A percentile compares a stretch with the other conserved stretches of the same genome.
These are phyloP conservation scores for Mycothermus thermophilus DNA, from an alignment of 495 filamentous ascomycete species.

Conservation along the genomic window DNA sequence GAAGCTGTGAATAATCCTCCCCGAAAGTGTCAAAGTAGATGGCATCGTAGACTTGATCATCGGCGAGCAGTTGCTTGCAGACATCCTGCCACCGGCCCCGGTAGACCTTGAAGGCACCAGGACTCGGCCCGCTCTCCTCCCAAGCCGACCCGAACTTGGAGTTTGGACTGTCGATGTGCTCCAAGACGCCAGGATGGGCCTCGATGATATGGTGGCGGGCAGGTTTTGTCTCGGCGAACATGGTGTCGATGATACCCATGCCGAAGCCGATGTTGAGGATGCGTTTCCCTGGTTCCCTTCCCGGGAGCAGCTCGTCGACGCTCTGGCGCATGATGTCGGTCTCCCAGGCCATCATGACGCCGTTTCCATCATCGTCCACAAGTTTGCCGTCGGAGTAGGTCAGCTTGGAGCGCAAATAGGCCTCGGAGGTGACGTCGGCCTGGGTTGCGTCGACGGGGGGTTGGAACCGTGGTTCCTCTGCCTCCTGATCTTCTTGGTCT, in stretches of 20 bases:
- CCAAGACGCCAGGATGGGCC: slow-evolving; percentile 72
- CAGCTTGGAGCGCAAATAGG: slow-evolving; percentile 65
- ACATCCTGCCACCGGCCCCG: slow-evolving; percentile 74
- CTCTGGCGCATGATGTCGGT: slow-evolving; percentile 73
- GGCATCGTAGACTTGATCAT: slow-evolving; percentile 65
- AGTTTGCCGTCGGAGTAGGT: slow-evolving; percentile 62
- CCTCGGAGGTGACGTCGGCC: slow-evolving; percentile 42
- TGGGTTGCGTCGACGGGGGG: slow-evolving; percentile 19
- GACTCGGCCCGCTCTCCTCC: slow-evolving; percentile 25
- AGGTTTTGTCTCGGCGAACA: slow-evolving; percentile 59
- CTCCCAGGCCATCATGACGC: slow-evolving; percentile 98
- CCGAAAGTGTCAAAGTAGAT: slow-evolving; percentile 99
- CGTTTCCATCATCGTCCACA: slow-evolving; percentile 67
- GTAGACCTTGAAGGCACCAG: slow-evolving; percentile 33
- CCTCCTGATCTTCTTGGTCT: slow-evolving; percentile 8
- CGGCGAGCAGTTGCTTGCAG: slow-evolving; percentile 52
- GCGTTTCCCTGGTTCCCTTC: slow-evolving; percentile 39
- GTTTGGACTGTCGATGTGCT: slow-evolving; percentile 39
- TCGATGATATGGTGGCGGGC: slow-evolving; percentile 75
- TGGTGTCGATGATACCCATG: slow-evolving; percentile 88
- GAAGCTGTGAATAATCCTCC: slow-evolving; percentile 75
- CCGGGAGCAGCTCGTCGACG: slow-evolving; percentile 36
- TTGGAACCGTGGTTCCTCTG: slow-evolving; percentile 19
- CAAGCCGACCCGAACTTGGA: slow-evolving; percentile 33
- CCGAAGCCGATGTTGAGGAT: slow-evolving; percentile 90